Evolutionary conservation across 768 basidiomycete species (phyloP), one percentile per base, ranked within the genome.

Genomic region (Lentinula sp.): DNA sequence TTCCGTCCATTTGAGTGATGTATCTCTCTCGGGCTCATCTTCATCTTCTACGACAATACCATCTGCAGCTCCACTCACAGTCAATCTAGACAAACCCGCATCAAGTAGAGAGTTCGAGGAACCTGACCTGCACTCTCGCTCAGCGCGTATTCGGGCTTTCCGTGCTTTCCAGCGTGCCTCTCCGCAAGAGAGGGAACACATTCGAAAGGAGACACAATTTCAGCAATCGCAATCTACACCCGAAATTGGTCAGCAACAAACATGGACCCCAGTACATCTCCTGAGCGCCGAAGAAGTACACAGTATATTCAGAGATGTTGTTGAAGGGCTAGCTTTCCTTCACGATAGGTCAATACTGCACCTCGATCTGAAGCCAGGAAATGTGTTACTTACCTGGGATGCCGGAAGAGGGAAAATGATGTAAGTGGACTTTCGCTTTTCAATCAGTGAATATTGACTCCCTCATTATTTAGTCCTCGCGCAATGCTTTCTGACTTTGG

Each of bases 401-500:
- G 91, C 95, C 65, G 91, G 89, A 13, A 79, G 77, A 61, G 76
- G 95, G 33, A 89, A 93, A 61, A 76, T 95, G 39, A 89, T 93
- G 92, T 90, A 66, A 62, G 87, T 72, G 15, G 48, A 37, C 61
- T 46, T 56, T 32, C 48, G 48, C n/a, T 57, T 33, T 41, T 50
- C 18, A 16, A 18, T 9, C 9, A 15, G 41, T 51, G 16, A 13
- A 48, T 18, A 52, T 8, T 41, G 4, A 41, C 12, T 10, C 18
- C 12, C 37, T 10, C 20, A 8, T 28, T 28, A 45, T 39, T 45
- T 53, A 95, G 94, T 61, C 95, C 95, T 3, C 84, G 92, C 67
- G 95, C 93, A 0, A 93, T 98, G 91, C 78, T 98, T 16, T 93
- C 93, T 1, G 95, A 98, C 67, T 98, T 98, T 72, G 95, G 95